Evolutionary conservation across 257 asterid species (phyloP).

Genomic region (Fraxinus excelsior): DNA sequence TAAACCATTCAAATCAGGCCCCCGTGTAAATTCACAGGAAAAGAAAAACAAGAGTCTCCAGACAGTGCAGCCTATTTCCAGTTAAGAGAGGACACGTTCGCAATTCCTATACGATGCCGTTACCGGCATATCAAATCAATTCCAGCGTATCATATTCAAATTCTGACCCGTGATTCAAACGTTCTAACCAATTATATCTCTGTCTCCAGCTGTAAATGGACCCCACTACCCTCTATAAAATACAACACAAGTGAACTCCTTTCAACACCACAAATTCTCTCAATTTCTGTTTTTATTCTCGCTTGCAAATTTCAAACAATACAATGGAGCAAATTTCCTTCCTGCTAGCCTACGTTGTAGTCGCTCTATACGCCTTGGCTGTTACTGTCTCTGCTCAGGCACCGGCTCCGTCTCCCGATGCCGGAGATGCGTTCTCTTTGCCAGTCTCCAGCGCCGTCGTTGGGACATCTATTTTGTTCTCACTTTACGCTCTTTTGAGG

Average conservation of each 20-base stretch:
- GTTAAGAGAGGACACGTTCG: slow-evolving; percentile 23
- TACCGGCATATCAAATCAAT: slow-evolving; percentile 19
- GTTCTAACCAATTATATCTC: slow-evolving; percentile 12
- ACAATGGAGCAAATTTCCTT: slow-evolving; percentile 9
- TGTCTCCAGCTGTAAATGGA: slow-evolving; percentile 45
- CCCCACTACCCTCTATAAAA: slow-evolving; percentile 1
- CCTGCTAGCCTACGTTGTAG: slow-evolving; percentile 28
- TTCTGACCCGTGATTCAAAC: not conserved
- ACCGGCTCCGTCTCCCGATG: slow-evolving; percentile 40
- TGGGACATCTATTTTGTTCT: slow-evolving; percentile 44
- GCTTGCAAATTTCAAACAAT: too few species aligned
- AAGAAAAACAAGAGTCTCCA: not conserved
- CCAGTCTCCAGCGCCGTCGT: slow-evolving; percentile 40
- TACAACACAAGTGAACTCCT: not conserved
- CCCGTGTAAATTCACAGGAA: too few species aligned
- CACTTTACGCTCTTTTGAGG: slow-evolving; percentile 44
- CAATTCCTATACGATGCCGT: slow-evolving; percentile 28
- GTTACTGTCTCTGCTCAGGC: slow-evolving; percentile 48
- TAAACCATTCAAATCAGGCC: too few species aligned
- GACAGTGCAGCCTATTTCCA: not conserved
- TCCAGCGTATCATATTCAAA: slow-evolving; percentile 17
- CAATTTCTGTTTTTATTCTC: too few species aligned
- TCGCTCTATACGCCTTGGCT: slow-evolving; percentile 32
- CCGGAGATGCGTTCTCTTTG: slow-evolving; percentile 50
- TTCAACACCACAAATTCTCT: slow-evolving; percentile 18